phyloP scores from a whole-genome alignment of 306 rosid genomes.

The Albizia julibrissin region DNA sequence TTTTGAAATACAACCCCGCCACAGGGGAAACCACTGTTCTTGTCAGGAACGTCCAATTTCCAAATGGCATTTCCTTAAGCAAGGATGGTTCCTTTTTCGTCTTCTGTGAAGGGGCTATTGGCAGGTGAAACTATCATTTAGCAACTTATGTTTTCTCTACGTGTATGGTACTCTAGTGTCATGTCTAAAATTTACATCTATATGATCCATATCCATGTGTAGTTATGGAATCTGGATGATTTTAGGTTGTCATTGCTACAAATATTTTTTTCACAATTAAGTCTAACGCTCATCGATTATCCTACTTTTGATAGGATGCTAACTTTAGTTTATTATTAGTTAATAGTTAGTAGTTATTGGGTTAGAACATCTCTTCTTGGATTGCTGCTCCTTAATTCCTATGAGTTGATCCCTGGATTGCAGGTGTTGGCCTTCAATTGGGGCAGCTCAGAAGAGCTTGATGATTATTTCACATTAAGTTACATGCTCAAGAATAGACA shows the following conservation, averaged over 20 bases:
- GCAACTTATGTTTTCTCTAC: neutral
- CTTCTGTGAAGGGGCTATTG: conserved; percentile 67
- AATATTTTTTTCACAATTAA: neutral
- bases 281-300: neutral
- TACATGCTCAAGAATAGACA: neutral
- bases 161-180: neutral
- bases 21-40: conserved; percentile 86
- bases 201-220: neutral
- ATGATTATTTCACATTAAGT: neutral
- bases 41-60: conserved; percentile 68
- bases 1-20: conserved; percentile 72
- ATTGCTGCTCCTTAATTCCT: neutral
- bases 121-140: conserved; percentile 63
- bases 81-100: conserved; percentile 87
- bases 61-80: conserved; percentile 91
- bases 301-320: neutral
- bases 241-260: neutral
- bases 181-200: neutral
- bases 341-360: neutral
- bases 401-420: neutral
- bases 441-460: conserved; percentile 1
- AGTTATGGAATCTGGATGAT: neutral
- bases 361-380: neutral
- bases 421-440: neutral
- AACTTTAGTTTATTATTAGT: conserved; percentile 10